Evolutionary conservation across 352 stramenopile genomes (phyloP).

Genomic region (Phytophthora capsici): DNA sequence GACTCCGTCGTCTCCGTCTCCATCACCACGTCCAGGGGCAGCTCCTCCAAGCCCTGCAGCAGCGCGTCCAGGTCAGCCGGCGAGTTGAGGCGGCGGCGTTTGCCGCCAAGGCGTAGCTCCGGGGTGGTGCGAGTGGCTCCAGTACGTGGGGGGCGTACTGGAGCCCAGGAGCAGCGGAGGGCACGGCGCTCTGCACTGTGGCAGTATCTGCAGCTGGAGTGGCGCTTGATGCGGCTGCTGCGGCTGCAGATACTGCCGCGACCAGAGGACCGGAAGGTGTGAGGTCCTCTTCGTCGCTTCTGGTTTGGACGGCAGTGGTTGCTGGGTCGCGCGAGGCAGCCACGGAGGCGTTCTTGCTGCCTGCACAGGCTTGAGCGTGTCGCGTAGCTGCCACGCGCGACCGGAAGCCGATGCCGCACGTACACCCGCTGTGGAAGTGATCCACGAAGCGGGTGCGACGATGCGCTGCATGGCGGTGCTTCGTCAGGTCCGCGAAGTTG

Average conservation of each 20-base stretch:
- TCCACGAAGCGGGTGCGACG: background rate
- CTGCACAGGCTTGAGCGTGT: background rate
- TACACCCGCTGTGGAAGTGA: conserved; percentile 6
- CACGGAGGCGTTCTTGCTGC: background rate
- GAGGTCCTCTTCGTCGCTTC: background rate
- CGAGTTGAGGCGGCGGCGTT: background rate
- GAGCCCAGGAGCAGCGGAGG: background rate
- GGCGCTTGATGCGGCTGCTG: conserved; percentile 2
- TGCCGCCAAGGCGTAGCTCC: background rate
- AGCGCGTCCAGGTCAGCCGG: background rate
- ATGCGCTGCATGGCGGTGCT: too few species aligned
- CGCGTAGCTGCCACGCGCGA: background rate
- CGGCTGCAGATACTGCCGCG: background rate
- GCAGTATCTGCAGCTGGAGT: background rate
- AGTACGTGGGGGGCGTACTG: background rate
- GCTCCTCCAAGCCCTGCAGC: background rate
- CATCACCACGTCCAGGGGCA: background rate
- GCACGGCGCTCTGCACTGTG: background rate
- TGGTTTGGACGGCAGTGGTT: too few species aligned
- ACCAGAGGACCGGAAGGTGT: background rate
- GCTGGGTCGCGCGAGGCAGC: background rate
- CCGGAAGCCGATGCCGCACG: conserved; percentile 5
- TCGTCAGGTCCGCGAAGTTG: background rate
- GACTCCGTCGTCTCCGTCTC: background rate
- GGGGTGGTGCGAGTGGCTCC: too few species aligned